These are phyloP conservation scores for Rubus idaeus DNA, from an alignment of 306 rosid species.

Conservation along the genomic window DNA sequence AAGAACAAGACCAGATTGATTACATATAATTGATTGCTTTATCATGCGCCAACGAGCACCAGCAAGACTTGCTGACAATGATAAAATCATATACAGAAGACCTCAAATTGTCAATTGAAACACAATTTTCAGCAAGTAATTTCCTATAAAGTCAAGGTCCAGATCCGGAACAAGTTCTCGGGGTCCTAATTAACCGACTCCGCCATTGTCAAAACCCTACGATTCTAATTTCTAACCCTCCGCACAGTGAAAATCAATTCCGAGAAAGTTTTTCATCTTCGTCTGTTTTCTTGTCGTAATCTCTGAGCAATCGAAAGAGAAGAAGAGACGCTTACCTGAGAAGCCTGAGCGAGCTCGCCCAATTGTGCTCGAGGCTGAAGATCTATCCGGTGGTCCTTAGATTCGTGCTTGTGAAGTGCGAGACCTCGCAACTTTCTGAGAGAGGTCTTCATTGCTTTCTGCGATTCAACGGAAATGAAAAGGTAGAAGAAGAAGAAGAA, in stretches of 20 bases:
- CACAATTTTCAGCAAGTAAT: slow-evolving; percentile 4
- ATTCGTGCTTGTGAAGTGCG: slow-evolving; percentile 62
- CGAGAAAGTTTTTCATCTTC: background rate
- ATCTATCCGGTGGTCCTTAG: slow-evolving; percentile 40
- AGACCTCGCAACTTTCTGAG: slow-evolving; percentile 77
- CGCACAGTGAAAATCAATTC: background rate
- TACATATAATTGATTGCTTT: slow-evolving; percentile 2
- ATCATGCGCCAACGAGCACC: background rate
- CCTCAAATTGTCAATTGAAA: background rate
- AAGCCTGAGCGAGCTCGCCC: slow-evolving; percentile 92
- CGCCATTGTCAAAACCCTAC: slow-evolving; percentile 24
- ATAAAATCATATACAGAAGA: background rate
- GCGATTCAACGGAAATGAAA: background rate
- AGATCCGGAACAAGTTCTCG: slow-evolving; percentile 14
- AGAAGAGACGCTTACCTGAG: slow-evolving; percentile 41
- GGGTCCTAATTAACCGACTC: slow-evolving; percentile 3
- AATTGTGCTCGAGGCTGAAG: slow-evolving; percentile 58
- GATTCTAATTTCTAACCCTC: slow-evolving; percentile 9
- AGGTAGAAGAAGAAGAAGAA: background rate
- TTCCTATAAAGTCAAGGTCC: background rate
- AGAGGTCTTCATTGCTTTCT: slow-evolving; percentile 63
- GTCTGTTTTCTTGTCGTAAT: background rate
- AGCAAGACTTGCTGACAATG: background rate
- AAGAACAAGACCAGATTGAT: slow-evolving; percentile 18
- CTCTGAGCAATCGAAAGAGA: background rate